phyloP scores from a whole-genome alignment of 345 rosid species.

The Xanthoceras sorbifolium region DNA sequence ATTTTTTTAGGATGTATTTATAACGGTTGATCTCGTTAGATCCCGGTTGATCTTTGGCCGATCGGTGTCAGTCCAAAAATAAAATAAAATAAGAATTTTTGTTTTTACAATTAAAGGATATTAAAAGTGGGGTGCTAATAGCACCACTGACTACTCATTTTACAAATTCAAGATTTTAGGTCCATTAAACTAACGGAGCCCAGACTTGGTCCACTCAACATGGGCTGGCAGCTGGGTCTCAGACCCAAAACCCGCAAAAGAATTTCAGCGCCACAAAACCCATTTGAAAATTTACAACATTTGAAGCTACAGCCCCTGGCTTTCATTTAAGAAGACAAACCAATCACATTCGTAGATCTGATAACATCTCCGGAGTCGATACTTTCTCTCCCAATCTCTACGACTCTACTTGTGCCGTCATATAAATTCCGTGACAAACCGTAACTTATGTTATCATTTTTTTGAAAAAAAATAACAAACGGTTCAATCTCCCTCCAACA shows the following conservation, averaged over 20 bases:
- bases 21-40: too few species aligned
- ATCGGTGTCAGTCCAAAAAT: too few species aligned
- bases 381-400: too few species aligned
- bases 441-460: not conserved
- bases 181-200: not conserved
- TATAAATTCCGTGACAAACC: not conserved
- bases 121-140: not conserved
- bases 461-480: not conserved
- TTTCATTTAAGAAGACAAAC: not conserved
- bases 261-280: slow-evolving; percentile 2
- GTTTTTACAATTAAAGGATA: too few species aligned
- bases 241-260: not conserved
- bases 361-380: not conserved
- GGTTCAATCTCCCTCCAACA: slow-evolving; percentile 6
- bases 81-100: too few species aligned
- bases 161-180: not conserved
- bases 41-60: too few species aligned
- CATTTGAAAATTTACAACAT: not conserved
- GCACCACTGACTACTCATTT: not conserved
- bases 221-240: not conserved
- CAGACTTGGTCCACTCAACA: not conserved
- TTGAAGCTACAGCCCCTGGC: not conserved
- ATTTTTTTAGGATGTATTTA: too few species aligned
- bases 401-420: not conserved
- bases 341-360: not conserved